Percentiles rank a stretch among this genome's conserved stretches.
Evolutionary conservation across 2,329 filamentous ascomycete species (phyloP).

Genomic region (Stemphylium lycopersici): DNA sequence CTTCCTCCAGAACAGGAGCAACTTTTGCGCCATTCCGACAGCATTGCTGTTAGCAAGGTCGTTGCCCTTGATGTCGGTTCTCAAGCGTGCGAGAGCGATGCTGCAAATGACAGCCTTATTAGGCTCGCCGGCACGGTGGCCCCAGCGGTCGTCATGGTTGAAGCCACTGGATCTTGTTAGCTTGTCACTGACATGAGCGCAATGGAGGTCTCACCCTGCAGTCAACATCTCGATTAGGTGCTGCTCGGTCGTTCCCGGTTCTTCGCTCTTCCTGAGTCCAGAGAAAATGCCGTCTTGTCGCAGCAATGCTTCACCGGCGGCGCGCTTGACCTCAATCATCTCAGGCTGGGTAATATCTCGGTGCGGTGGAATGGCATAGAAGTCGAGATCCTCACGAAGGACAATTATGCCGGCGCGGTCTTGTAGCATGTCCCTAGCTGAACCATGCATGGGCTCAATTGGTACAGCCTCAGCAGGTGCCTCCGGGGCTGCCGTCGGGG

Average conservation of each 20-base stretch:
- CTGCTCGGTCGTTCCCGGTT: conserved; percentile 94
- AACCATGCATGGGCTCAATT: conserved; percentile 74
- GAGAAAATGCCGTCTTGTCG: conserved; percentile 95
- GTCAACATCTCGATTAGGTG: conserved; percentile 99
- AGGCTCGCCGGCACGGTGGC: conserved; percentile 94
- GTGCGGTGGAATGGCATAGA: conserved; percentile 91
- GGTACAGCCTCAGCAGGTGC: conserved; percentile 61
- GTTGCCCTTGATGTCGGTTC: conserved; percentile 85
- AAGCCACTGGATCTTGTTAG: conserved; percentile 71
- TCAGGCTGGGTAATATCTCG: conserved; percentile 83
- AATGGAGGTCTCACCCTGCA: conserved; percentile 72
- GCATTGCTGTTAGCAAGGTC: conserved; percentile 75
- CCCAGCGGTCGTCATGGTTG: conserved; percentile 94
- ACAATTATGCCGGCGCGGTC: conserved; percentile 96
- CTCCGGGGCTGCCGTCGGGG: conserved; percentile 59
- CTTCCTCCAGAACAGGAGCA: conserved; percentile 97
- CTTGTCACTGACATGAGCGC: neutral
- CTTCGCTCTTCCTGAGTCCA: conserved; percentile 90
- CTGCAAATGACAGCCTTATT: conserved; percentile 99
- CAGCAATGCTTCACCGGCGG: conserved; percentile 83
- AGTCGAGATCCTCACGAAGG: conserved; percentile 92
- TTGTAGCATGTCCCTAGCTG: conserved; percentile 78
- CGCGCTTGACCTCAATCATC: conserved; percentile 96
- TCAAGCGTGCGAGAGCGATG: conserved; percentile 86
- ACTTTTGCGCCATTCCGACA: conserved; percentile 97